Evolutionary conservation across 257 asterid genomes (phyloP).

Genomic region (Capsicum rhomboideum): DNA sequence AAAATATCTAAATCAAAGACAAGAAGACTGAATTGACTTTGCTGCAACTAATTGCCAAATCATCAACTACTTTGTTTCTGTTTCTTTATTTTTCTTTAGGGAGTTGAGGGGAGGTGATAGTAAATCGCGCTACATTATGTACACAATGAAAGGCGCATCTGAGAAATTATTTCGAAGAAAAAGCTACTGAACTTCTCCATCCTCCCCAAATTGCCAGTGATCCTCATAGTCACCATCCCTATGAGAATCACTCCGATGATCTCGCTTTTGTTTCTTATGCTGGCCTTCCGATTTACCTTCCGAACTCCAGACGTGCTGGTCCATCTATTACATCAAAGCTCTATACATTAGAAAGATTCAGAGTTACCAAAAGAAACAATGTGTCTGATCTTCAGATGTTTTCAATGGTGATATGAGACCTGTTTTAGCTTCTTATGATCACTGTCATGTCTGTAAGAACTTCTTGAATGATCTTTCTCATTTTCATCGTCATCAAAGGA

Average conservation of each 20-base stretch:
- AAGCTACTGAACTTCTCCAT: slow-evolving; percentile 37
- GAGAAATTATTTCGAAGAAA: not conserved
- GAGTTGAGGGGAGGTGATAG: not conserved
- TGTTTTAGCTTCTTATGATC: slow-evolving; percentile 56
- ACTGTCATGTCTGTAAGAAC: slow-evolving; percentile 35
- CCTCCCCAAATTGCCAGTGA: slow-evolving; percentile 30
- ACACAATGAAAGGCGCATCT: not conserved
- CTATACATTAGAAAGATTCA: not conserved
- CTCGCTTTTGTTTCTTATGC: slow-evolving; percentile 51
- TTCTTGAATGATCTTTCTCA: slow-evolving; percentile 48
- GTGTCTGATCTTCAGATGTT: not conserved
- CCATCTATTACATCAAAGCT: slow-evolving; percentile 18
- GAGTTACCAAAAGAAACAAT: not conserved
- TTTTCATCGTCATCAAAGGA: slow-evolving; percentile 41
- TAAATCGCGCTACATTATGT: not conserved
- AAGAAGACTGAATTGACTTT: not conserved
- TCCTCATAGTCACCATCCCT: slow-evolving; percentile 21
- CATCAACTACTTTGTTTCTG: not conserved
- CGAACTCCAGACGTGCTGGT: slow-evolving; percentile 22
- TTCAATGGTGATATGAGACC: slow-evolving; percentile 18
- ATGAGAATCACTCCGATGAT: slow-evolving; percentile 20
- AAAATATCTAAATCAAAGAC: not conserved
- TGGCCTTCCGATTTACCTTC: slow-evolving; percentile 43
- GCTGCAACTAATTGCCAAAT: not conserved
- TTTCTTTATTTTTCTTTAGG: not conserved